Evolutionary conservation across 2,329 filamentous ascomycete genomes (phyloP), one percentile per base, ranked within the genome.

Genomic region (Dothistroma pini): DNA sequence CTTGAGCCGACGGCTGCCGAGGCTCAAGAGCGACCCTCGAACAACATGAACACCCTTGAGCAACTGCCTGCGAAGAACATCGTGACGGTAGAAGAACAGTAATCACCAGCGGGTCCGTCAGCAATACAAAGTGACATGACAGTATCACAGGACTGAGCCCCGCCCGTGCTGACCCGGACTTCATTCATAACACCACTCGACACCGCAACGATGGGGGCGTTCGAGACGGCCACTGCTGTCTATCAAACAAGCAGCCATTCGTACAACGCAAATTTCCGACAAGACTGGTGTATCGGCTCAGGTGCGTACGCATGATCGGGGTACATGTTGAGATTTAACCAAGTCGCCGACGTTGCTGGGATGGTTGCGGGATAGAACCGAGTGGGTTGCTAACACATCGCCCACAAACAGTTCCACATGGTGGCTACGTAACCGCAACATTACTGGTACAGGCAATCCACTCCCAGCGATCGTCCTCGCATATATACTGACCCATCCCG

Each of bases 221-320:
- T 71, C 63, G 64, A 68, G 12, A 57, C 62, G 68, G 82, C 81
- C 49, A 83, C 80, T 2, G 74, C 77, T 10, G 75, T 84, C 32
- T 72, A 77, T 66, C 77, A 77, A 59, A 59, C 80, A 25, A 79
- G 80, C 54, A 81, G 83, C 7, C 84, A 87, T 70, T 83, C 79
- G 16, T 89, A 89, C 71, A 76, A 78, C 29, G 81, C 81, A 34
- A 68, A 80, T 62, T 80, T 89, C 35, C 74, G 77, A 44, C 76
- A 81, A 41, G 83, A 84, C 67, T 89, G 86, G 85, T 84, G 82
- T 66, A 88, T 90, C 66, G 87, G 87, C 59, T 82, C 80, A 65
- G 86, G 86, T 85, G 79, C 57, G 65, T 47, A 48, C 50, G 57
- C 41, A 56, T 53, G 31, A 44, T 21, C 14, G 35, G 21, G 16